These are phyloP conservation scores for Mercurialis annua DNA, from an alignment of 345 rosid genomes.

Conservation along the genomic window DNA sequence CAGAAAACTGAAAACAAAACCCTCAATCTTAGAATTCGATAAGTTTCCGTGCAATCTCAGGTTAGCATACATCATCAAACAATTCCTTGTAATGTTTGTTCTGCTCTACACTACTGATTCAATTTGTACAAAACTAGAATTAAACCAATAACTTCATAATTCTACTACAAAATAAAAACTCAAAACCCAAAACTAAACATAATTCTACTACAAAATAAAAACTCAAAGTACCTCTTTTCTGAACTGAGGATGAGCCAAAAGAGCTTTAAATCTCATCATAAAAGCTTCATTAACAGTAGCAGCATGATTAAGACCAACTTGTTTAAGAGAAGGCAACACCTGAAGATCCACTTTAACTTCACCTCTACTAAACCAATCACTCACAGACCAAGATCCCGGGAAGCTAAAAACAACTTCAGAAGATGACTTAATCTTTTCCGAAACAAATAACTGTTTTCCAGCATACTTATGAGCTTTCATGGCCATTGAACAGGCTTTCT, in stretches of 20 bases:
- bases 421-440: constrained; percentile 16
- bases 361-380: constrained; percentile 32
- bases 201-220: background rate
- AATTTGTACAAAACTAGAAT: background rate
- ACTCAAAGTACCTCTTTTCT: constrained; percentile 34
- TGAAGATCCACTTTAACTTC: constrained; percentile 38
- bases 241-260: constrained; percentile 27
- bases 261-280: constrained; percentile 28
- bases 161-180: background rate
- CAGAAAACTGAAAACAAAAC: no score
- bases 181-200: background rate
- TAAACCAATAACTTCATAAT: background rate
- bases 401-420: constrained; percentile 44
- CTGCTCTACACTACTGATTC: background rate
- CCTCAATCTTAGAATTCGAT: no score
- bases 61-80: background rate
- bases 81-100: background rate
- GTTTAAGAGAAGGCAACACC: constrained; percentile 53
- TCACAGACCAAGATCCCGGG: constrained; percentile 42
- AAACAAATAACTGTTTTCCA: constrained; percentile 24
- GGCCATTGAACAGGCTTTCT: constrained; percentile 40
- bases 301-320: constrained; percentile 40
- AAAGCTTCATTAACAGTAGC: constrained; percentile 70
- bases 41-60: no score
- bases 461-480: constrained; percentile 31